phyloP scores from a whole-genome alignment of 164 flowering plant species.

The Berberis thunbergii region DNA sequence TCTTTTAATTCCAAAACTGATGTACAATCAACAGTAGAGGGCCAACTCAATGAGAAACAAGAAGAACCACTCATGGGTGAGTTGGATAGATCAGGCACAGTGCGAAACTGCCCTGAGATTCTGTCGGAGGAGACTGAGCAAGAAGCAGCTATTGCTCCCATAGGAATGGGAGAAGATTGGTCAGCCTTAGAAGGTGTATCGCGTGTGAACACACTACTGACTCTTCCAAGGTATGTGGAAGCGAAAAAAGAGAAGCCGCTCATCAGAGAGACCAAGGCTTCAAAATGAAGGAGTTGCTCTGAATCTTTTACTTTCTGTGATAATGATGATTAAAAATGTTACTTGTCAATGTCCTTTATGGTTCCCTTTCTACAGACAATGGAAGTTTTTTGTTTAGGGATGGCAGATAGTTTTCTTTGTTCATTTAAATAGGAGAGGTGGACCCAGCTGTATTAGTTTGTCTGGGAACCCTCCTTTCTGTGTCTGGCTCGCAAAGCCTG shows the following conservation, averaged over 20 bases:
- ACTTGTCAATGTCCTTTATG: constrained; percentile 2
- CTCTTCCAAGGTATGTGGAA: constrained; percentile 66
- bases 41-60: constrained; percentile 18
- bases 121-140: constrained; percentile 24
- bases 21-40: constrained; percentile 12
- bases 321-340: neutral
- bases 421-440: constrained; percentile 25
- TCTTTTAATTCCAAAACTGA: constrained; percentile 21
- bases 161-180: constrained; percentile 41
- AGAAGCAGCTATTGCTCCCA: constrained; percentile 15
- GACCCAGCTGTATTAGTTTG: constrained; percentile 51
- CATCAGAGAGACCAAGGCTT: constrained; percentile 8
- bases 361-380: constrained; percentile 6
- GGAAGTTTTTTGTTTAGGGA: constrained; percentile 4
- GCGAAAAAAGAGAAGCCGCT: constrained; percentile 30
- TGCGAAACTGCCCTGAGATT: constrained; percentile 23
- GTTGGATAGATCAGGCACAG: constrained; percentile 38
- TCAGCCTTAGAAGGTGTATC: constrained; percentile 89
- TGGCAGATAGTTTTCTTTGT: constrained; percentile 18
- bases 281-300: constrained; percentile 12
- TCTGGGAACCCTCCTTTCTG: constrained; percentile 29
- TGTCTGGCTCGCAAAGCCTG: constrained; percentile 21
- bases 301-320: neutral
- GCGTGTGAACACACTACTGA: constrained; percentile 74
- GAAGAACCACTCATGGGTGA: constrained; percentile 11